Base-by-base conservation (phyloP, 2,329 filamentous ascomycete species). In the Myriosclerotinia curreyana region DNA sequence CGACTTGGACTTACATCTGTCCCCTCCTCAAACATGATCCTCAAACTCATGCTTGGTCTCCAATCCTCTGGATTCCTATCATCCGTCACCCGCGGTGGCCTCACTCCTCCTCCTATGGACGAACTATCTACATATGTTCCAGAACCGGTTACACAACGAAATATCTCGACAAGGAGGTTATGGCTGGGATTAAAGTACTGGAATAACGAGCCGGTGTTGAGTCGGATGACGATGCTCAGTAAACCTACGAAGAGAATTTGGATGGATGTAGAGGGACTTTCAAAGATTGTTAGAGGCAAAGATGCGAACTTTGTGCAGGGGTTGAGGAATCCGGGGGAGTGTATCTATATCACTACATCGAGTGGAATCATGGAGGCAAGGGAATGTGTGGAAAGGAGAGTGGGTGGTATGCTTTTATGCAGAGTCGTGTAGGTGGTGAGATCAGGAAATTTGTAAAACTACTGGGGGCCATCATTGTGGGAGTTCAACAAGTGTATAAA, bases 141-240 rank as follows among this genome's bases (percentile, higher is more conserved):
- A 5, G 80, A 85, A 70, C 80, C 80, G 1, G 77, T 84, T 44
- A 85, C 82, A 60, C 79, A 81, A 66, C 76, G 77, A 65, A 91
- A 91, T 72, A 80, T 89, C 36, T 81, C 86, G 1, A 81, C 80
- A 56, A 77, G 87, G 68, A 77, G 88, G 64, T 76, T 91, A 70
- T 91, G 88, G 88, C 77, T 91, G 20, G 88, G 87, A 0, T 73
- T 91, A 73, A 91, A 91, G 76, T 91, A 91, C 77, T 89, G 85
- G 82, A 85, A 89, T 66, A 89, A 86, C 70, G 81, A 86, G 73
- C 86, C 88, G 0, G 88, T 91, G 53, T 76, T 91, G 68, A 82
- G 80, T 68, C 82, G 86, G 71, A 82, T 90, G 79, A 77, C 77
- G 62, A 77, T 90, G 76, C 76, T 90, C 28, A 87, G 83, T 72